Evolutionary conservation across 345 rosid species (phyloP).

Genomic region (Gossypium anomalum): DNA sequence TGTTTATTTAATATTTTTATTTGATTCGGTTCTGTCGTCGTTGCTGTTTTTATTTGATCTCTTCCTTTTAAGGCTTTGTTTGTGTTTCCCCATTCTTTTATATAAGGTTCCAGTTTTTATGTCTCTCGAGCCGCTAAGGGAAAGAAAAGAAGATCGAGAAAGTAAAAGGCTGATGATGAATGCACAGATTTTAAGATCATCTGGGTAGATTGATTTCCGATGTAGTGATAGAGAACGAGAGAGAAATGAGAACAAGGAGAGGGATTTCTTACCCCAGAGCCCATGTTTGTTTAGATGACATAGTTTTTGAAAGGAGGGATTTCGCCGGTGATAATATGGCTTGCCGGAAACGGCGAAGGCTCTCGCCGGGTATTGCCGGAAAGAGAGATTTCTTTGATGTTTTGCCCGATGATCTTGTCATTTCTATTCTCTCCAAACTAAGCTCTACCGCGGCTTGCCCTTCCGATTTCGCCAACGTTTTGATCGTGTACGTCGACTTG

Average conservation of each 20-base stretch:
- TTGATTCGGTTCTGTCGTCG: constrained; percentile 29
- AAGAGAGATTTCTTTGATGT: constrained; percentile 47
- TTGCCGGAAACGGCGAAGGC: constrained; percentile 36
- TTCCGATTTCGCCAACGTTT: constrained; percentile 63
- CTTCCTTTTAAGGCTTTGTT: neutral
- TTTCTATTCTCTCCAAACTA: constrained; percentile 56
- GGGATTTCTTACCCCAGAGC: constrained; percentile 43
- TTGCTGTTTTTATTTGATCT: constrained; percentile 14
- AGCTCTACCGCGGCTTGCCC: constrained; percentile 58
- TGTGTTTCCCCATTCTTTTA: constrained; percentile 19
- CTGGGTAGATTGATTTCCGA: neutral
- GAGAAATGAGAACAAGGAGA: constrained; percentile 51
- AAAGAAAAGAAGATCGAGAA: neutral
- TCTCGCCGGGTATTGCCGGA: constrained; percentile 19
- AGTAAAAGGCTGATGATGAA: constrained; percentile 1
- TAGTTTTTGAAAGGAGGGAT: constrained; percentile 14
- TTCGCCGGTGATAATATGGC: constrained; percentile 22
- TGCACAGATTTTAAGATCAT: neutral
- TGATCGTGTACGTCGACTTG: constrained; percentile 51
- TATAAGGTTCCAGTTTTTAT: constrained; percentile 29
- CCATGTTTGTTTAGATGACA: constrained; percentile 22
- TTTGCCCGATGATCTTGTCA: constrained; percentile 80
- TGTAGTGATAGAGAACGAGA: neutral
- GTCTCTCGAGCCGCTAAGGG: constrained; percentile 16
- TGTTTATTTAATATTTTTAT: constrained; percentile 11